These are phyloP conservation scores for Alternaria conjuncta DNA, from an alignment of 2,329 filamentous ascomycete species.

Conservation along the genomic window DNA sequence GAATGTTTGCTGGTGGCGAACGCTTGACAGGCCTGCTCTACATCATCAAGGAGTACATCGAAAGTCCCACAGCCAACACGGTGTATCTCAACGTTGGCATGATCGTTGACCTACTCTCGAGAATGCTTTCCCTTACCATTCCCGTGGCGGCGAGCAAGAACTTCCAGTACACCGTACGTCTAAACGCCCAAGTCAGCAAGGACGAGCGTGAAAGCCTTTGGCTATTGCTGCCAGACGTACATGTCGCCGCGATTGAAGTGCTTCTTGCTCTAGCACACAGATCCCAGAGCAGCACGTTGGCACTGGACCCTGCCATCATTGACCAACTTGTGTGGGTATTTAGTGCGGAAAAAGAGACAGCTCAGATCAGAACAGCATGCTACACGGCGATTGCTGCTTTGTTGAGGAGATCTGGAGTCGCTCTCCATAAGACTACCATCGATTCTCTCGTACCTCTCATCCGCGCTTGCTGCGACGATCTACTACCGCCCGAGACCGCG, in stretches of 20 bases:
- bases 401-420: constrained; percentile 67
- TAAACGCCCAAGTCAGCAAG: constrained; percentile 74
- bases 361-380: constrained; percentile 63
- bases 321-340: constrained; percentile 78
- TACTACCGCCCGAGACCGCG: constrained; percentile 60
- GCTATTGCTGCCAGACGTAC: constrained; percentile 74
- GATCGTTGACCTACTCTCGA: constrained; percentile 71
- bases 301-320: constrained; percentile 68
- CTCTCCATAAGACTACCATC: constrained; percentile 70
- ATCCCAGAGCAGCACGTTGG: constrained; percentile 63
- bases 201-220: constrained; percentile 85
- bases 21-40: constrained; percentile 71
- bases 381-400: constrained; percentile 68
- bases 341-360: constrained; percentile 57
- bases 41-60: constrained; percentile 69
- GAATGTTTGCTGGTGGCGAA: constrained; percentile 75
- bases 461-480: constrained; percentile 74
- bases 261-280: constrained; percentile 64
- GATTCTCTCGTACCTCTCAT: constrained; percentile 68
- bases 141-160: constrained; percentile 54
- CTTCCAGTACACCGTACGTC: constrained; percentile 54
- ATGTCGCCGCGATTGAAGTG: constrained; percentile 72
- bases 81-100: constrained; percentile 72
- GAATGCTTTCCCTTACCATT: constrained; percentile 71
- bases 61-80: constrained; percentile 67